Percentiles rank a stretch among this genome's conserved stretches.
phyloP scores from a whole-genome alignment of 2,329 filamentous ascomycete genomes.

The Claviceps sorghi region DNA sequence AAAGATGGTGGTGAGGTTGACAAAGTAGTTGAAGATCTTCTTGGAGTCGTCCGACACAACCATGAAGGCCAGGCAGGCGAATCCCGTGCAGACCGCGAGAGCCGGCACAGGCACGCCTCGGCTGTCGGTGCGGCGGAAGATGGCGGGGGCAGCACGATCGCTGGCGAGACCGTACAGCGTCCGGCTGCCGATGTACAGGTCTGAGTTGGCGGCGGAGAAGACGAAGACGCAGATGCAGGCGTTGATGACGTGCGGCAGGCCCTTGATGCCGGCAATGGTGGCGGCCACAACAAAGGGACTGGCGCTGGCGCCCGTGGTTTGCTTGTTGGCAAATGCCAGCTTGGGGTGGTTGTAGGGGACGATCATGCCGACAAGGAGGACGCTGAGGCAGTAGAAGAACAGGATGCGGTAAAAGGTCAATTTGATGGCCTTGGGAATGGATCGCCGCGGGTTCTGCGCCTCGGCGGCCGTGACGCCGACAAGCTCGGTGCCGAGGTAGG shows the following conservation, averaged over 20 bases:
- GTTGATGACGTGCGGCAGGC: slow-evolving; percentile 55
- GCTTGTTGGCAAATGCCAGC: slow-evolving; percentile 42
- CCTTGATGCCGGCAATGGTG: slow-evolving; percentile 43
- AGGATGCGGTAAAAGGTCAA: slow-evolving; percentile 71
- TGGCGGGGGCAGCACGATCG: slow-evolving; percentile 54
- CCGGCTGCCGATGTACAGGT: slow-evolving; percentile 61
- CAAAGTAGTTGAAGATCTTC: slow-evolving; percentile 48
- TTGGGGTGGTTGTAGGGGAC: slow-evolving; percentile 54
- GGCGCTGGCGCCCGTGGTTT: slow-evolving; percentile 27
- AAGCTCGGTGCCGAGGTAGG: slow-evolving; percentile 63
- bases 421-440: slow-evolving; percentile 63
- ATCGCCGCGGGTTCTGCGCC: slow-evolving; percentile 64
- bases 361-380: slow-evolving; percentile 62
- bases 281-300: slow-evolving; percentile 65
- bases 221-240: slow-evolving; percentile 62
- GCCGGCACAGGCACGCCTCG: slow-evolving; percentile 57
- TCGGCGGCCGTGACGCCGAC: slow-evolving; percentile 68
- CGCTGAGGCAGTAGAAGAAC: slow-evolving; percentile 63
- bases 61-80: slow-evolving; percentile 55
- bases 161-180: slow-evolving; percentile 60
- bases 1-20: slow-evolving; percentile 54
- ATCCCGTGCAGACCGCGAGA: slow-evolving; percentile 43
- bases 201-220: slow-evolving; percentile 63
- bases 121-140: slow-evolving; percentile 57
- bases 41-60: slow-evolving; percentile 44